Base-by-base conservation (phyloP, 768 basidiomycete species). In the Mycena sanguinolenta region DNA sequence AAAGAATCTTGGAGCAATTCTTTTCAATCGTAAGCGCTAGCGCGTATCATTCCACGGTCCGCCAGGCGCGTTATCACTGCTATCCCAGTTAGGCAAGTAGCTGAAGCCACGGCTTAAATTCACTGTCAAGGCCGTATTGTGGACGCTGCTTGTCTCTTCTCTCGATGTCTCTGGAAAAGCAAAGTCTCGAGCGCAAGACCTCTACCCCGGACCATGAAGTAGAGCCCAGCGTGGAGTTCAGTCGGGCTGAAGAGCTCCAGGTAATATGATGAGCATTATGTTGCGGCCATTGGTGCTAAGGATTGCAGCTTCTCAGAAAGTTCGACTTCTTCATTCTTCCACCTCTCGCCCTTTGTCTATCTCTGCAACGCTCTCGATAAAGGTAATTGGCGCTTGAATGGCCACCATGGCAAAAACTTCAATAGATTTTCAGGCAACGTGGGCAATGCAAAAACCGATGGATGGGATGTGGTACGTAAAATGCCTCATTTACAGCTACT, bases 361-460 rank as follows among this genome's bases (percentile, higher is more conserved):
- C 77, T 87, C 14, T 85, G 83, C 67, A 87, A 87, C 75, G 85
- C 85, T 0, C 74, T 85, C 32, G 85, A 86, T 72, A 87, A 86
- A 75, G 71, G 71, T 63, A 60, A 0, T 50, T 12, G 10, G 32
- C 10, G 23, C 3, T 50, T 27, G 21, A 25, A 50, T 23, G 42
- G 8, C 7, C 49, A 27, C 49, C 23, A 50, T 27, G 25, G 25
- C 5, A 3, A 50, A 27, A 50, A 39, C 39, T 39, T 19, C 25
- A 50, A 23, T 6, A 25, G 12, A 12, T 16, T 17, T 21, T 7
- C 27, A 70, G 84, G 86, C 4, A 87, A 86, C 65, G 82, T 87
- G 2, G 84, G 82, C 9, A 88, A 88, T 73, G 87, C 87, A 7
- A 86, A 88, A 68, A 87, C 87, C 2, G 86, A 81, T 61, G 82